phyloP scores from a whole-genome alignment of 2,329 filamentous ascomycete genomes.

The Phoma sp. region DNA sequence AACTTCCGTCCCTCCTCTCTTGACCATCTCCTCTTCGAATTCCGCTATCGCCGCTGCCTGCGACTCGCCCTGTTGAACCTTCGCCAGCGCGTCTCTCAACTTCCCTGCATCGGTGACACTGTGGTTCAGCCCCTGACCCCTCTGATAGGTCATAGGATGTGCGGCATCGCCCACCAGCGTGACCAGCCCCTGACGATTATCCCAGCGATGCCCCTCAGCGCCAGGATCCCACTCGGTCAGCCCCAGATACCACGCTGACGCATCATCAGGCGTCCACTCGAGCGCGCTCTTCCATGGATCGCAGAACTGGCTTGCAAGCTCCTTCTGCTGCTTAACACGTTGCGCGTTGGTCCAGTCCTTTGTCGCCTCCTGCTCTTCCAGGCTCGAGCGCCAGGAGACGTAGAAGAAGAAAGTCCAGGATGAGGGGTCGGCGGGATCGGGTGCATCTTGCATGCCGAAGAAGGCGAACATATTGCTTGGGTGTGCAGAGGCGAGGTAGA shows the following conservation, averaged over 20 bases:
- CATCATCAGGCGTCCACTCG: slow-evolving; percentile 43
- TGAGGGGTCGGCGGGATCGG: slow-evolving; percentile 47
- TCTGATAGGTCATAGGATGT: slow-evolving; percentile 53
- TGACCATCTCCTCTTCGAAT: slow-evolving; percentile 56
- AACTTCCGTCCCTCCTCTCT: slow-evolving; percentile 41
- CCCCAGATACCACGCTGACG: slow-evolving; percentile 42
- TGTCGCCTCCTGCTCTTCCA: slow-evolving; percentile 51
- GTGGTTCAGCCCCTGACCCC: slow-evolving; percentile 59
- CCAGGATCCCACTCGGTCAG: slow-evolving; percentile 47
- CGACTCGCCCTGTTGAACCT: slow-evolving; percentile 24
- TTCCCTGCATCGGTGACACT: slow-evolving; percentile 53
- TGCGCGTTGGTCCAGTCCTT: slow-evolving; percentile 44
- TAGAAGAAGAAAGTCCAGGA: slow-evolving; percentile 57
- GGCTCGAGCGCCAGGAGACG: slow-evolving; percentile 51
- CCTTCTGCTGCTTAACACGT: slow-evolving; percentile 50
- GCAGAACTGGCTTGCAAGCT: slow-evolving; percentile 47
- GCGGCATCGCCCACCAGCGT: slow-evolving; percentile 50
- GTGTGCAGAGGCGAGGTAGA: slow-evolving; percentile 53
- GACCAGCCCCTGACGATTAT: slow-evolving; percentile 42
- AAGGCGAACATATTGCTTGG: slow-evolving; percentile 54
- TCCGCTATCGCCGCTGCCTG: slow-evolving; percentile 40
- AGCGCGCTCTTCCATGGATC: slow-evolving; percentile 54
- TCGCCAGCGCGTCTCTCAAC: slow-evolving; percentile 43
- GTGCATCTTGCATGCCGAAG: slow-evolving; percentile 54
- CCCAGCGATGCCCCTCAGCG: slow-evolving; percentile 38